Evolutionary conservation across 2,329 filamentous ascomycete species (phyloP).

Genomic region (Phyllosticta capitalensis): DNA sequence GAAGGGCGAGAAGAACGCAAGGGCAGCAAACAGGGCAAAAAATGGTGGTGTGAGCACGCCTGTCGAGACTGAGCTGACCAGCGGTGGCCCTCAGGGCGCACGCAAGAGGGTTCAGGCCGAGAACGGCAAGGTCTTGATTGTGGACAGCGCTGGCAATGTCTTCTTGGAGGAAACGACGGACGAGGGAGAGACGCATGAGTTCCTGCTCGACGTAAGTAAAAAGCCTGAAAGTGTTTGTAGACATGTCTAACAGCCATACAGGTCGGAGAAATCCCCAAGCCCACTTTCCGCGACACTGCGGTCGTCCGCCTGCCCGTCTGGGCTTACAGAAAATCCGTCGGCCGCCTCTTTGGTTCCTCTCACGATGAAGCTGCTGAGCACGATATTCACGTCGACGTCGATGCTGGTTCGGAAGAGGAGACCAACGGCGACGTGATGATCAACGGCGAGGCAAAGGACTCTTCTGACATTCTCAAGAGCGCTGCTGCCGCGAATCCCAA

Average conservation of each 20-base stretch:
- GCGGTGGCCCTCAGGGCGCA: conserved; percentile 59
- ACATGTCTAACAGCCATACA: conserved; percentile 28
- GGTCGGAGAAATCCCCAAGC: conserved; percentile 69
- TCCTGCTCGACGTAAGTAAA: conserved; percentile 70
- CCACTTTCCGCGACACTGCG: conserved; percentile 72
- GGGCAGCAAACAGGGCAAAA: conserved; percentile 39
- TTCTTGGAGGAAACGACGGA: conserved; percentile 89
- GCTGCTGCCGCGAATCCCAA: conserved; percentile 37
- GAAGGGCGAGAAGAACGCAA: conserved; percentile 34
- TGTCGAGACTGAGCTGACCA: conserved; percentile 40
- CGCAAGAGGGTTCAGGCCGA: conserved; percentile 85
- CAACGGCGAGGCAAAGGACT: conserved; percentile 10
- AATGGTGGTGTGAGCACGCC: conserved; percentile 44
- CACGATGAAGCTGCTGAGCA: conserved; percentile 26
- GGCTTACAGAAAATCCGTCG: conserved; percentile 48
- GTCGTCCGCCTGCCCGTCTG: conserved; percentile 70
- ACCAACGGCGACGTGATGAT: not conserved
- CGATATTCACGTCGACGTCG: conserved; percentile 28
- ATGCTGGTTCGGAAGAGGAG: conserved; percentile 11
- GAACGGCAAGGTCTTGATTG: conserved; percentile 90
- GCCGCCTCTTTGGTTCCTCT: conserved; percentile 29
- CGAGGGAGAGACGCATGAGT: conserved; percentile 74
- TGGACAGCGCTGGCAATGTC: conserved; percentile 85
- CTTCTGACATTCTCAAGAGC: conserved; percentile 28
- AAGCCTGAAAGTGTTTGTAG: not conserved